Conservation (phyloP, 345 rosid species). For the Cardamine occulta region DNA sequence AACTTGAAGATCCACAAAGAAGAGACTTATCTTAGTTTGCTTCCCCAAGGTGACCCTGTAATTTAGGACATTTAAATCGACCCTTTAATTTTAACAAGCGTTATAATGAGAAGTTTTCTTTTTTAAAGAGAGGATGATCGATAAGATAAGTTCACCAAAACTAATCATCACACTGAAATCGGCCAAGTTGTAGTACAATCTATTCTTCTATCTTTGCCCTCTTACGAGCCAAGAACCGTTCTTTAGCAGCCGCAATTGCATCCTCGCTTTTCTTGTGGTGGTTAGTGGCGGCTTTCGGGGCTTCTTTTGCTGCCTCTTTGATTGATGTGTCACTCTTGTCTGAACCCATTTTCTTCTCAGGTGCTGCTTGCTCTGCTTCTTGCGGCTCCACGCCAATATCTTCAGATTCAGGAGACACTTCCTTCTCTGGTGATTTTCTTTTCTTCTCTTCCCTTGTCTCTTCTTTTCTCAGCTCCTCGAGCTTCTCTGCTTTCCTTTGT, state of each 20-base stretch:
- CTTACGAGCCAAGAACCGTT: conserved; percentile 79
- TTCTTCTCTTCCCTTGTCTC: conserved; percentile 47
- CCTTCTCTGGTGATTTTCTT: conserved; percentile 32
- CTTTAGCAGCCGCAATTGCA: conserved; percentile 77
- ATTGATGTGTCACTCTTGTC: conserved; percentile 37
- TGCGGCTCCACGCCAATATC: conserved; percentile 46
- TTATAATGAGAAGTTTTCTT: background rate
- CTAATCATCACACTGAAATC: background rate
- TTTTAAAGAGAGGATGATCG: background rate
- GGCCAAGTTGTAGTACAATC: conserved; percentile 1
- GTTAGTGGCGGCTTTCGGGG: conserved; percentile 44
- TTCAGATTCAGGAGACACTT: conserved; percentile 29
- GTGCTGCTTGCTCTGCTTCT: conserved; percentile 43
- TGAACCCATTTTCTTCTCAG: conserved; percentile 36
- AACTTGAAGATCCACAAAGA: too few relatives aligned
- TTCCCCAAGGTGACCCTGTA: background rate
- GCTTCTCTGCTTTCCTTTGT: background rate
- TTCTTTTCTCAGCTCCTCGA: conserved; percentile 45
- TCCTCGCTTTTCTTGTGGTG: conserved; percentile 73
- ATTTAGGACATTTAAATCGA: background rate
- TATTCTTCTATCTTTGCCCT: conserved; percentile 56
- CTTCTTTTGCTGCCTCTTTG: conserved; percentile 46
- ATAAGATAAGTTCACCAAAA: conserved; percentile 7
- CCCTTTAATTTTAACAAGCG: background rate
- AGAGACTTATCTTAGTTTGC: too few relatives aligned